These are phyloP conservation scores for Lyophyllum shimeji DNA, from an alignment of 768 basidiomycete genomes.

Conservation along the genomic window DNA sequence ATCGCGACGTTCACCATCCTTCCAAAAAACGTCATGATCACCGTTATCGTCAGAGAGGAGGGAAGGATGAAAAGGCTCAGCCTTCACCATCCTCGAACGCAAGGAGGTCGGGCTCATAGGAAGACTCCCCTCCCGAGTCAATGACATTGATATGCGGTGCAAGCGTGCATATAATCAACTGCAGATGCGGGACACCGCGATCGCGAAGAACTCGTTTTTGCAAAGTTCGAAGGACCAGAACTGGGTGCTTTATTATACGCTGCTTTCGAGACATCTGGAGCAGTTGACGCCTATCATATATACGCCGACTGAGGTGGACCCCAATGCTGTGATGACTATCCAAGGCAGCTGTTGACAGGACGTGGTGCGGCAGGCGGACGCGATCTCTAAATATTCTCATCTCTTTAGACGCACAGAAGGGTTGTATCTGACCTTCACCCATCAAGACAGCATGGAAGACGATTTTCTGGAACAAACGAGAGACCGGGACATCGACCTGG, in stretches of 20 bases:
- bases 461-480: conserved; percentile 69
- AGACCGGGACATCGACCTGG: conserved; percentile 65
- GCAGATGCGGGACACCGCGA: conserved; percentile 27
- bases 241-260: conserved; percentile 75
- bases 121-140: conserved; percentile 48
- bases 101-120: conserved; percentile 62
- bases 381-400: conserved; percentile 82
- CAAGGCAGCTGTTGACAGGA: background rate
- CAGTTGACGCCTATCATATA: conserved; percentile 76
- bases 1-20: no score
- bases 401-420: conserved; percentile 81
- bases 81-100: conserved; percentile 68
- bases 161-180: conserved; percentile 72
- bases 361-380: conserved; percentile 56
- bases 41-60: no score
- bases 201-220: conserved; percentile 72
- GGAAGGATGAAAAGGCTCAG: conserved; percentile 88
- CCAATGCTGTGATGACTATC: background rate
- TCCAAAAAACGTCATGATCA: no score
- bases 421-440: conserved; percentile 62
- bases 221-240: conserved; percentile 80
- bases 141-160: conserved; percentile 76
- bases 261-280: conserved; percentile 56
- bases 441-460: conserved; percentile 70
- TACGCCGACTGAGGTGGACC: conserved; percentile 72